Conservation (phyloP, 768 basidiomycete genomes). For the Pleurotus platypus region DNA sequence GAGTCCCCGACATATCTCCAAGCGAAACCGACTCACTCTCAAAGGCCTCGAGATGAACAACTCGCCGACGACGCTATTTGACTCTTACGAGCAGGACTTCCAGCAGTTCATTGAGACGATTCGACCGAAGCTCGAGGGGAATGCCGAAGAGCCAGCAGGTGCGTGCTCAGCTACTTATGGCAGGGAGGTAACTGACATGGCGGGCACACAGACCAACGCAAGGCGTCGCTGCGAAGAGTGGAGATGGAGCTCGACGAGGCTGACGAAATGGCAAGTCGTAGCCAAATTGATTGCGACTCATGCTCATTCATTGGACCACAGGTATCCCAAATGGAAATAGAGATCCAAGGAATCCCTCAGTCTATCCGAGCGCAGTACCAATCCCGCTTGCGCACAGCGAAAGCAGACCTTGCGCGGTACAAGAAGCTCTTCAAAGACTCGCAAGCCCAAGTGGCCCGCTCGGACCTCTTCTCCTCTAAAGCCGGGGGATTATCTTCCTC, state of each 20-base stretch:
- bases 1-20: too few species aligned
- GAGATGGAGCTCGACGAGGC: constrained; percentile 98
- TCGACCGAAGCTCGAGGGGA: constrained; percentile 71
- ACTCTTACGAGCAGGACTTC: constrained; percentile 92
- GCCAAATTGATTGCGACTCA: not conserved
- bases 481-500: constrained; percentile 37
- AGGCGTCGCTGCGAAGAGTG: constrained; percentile 73
- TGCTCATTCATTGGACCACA: constrained; percentile 25
- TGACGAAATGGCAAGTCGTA: constrained; percentile 80
- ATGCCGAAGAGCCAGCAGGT: constrained; percentile 71
- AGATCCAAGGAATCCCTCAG: constrained; percentile 91
- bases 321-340: constrained; percentile 99
- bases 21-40: too few species aligned
- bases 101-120: constrained; percentile 76
- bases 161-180: constrained; percentile 19
- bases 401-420: constrained; percentile 68
- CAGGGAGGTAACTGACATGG: not conserved
- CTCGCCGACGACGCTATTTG: constrained; percentile 82
- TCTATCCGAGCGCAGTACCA: constrained; percentile 78
- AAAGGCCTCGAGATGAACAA: constrained; percentile 55
- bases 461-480: constrained; percentile 69
- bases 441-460: constrained; percentile 64
- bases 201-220: constrained; percentile 42
- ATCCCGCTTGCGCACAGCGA: constrained; percentile 68
- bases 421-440: constrained; percentile 82